Evolutionary conservation across 2,329 filamentous ascomycete genomes (phyloP).

Genomic region (Colletotrichum sp.): DNA sequence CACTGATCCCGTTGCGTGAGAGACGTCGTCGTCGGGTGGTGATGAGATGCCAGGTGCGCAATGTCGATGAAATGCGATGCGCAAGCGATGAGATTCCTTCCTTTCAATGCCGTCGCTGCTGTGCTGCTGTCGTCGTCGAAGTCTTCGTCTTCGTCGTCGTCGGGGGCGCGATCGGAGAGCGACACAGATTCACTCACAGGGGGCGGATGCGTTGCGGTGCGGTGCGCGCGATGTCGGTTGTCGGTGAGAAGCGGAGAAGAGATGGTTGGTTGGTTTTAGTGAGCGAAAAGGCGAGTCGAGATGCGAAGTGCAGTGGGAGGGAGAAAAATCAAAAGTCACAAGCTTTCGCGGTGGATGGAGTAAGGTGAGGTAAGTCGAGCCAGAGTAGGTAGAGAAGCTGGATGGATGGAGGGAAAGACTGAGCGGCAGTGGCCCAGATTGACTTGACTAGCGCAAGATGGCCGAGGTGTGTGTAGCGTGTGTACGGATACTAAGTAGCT

Average conservation of each 20-base stretch:
- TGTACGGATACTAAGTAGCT: neutral
- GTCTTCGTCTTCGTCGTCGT: neutral
- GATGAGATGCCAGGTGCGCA: neutral
- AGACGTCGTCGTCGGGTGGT: neutral
- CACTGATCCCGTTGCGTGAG: neutral
- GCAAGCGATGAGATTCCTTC: neutral
- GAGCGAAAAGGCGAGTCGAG: conserved; percentile 6
- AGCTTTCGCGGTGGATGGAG: neutral
- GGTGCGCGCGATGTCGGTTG: neutral
- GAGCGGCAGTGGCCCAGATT: neutral
- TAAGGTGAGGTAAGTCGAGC: neutral
- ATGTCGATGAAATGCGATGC: neutral
- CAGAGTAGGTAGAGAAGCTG: neutral
- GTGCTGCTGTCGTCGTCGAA: neutral
- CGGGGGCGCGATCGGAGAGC: neutral
- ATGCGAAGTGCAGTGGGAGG: neutral
- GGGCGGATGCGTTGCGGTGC: neutral
- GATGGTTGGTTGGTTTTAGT: neutral
- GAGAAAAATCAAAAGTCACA: neutral
- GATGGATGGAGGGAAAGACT: neutral
- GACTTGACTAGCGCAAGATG: conserved; percentile 20
- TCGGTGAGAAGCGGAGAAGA: neutral
- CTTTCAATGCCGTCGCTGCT: neutral
- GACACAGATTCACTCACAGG: neutral
- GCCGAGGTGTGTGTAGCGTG: neutral